These are phyloP conservation scores for Pichia sorboxylosa DNA, from an alignment of 1,139 yeast genomes.

Conservation along the genomic window DNA sequence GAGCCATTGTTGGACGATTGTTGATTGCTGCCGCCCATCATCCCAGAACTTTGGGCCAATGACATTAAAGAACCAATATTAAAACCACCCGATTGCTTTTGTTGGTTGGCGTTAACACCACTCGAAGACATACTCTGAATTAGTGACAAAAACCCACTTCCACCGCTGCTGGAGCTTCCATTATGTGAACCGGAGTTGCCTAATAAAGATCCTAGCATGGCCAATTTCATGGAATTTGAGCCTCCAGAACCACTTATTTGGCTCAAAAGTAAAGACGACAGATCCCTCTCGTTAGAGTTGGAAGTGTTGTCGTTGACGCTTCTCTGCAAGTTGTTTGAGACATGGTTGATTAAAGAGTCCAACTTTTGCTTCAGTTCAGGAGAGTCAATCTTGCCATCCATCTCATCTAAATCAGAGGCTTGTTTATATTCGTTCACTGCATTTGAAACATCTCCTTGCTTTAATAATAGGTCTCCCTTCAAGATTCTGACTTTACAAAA, in stretches of 20 bases:
- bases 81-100: constrained; percentile 19
- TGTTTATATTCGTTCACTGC: constrained; percentile 19
- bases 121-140: constrained; percentile 16
- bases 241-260: constrained; percentile 17
- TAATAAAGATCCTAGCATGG: constrained; percentile 17
- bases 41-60: constrained; percentile 9
- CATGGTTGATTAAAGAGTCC: constrained; percentile 14
- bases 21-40: constrained; percentile 7
- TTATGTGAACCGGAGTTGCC: constrained; percentile 11
- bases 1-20: constrained; percentile 1
- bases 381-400: constrained; percentile 20
- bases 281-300: constrained; percentile 18
- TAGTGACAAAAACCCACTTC: constrained; percentile 16
- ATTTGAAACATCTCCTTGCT: constrained; percentile 14
- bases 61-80: constrained; percentile 17
- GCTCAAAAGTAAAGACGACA: constrained; percentile 18
- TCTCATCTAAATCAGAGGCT: constrained; percentile 22
- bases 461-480: constrained; percentile 18
- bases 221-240: constrained; percentile 18
- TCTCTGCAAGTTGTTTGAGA: constrained; percentile 15
- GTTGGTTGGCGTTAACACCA: constrained; percentile 18
- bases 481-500: constrained; percentile 17
- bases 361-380: constrained; percentile 22
- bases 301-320: constrained; percentile 14
- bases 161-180: not conserved